A percentile compares a stretch with the other conserved stretches of the same genome.
phyloP scores from a whole-genome alignment of 768 basidiomycete genomes.

The Mycena alexandri region DNA sequence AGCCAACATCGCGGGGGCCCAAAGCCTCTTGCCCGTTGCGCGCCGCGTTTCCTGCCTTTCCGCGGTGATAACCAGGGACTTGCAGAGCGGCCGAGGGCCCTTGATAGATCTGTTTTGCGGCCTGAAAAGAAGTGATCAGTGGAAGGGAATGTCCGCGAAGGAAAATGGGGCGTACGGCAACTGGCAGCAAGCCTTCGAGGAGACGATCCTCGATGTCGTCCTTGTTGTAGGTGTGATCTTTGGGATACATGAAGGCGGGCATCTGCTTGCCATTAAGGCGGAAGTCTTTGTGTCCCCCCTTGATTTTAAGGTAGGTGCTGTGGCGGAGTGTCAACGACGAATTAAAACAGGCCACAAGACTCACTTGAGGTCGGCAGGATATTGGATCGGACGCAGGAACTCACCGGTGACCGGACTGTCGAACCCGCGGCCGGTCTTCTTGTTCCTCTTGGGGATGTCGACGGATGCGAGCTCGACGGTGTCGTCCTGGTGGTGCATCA shows the following conservation, averaged over 20 bases:
- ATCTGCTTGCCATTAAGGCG: not conserved
- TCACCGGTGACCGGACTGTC: not conserved
- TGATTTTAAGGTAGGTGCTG: not conserved
- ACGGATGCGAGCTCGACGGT: not conserved
- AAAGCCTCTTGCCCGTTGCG: not conserved
- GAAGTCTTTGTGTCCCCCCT: not conserved
- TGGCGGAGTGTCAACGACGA: not conserved
- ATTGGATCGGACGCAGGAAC: not conserved
- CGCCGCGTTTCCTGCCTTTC: not conserved
- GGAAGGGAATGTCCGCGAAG: too few species aligned
- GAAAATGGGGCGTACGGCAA: not conserved
- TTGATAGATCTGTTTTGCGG: conserved; percentile 2
- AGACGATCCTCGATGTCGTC: not conserved
- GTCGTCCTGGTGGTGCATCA: not conserved
- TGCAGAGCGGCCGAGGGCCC: not conserved
- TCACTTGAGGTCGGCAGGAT: not conserved
- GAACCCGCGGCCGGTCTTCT: not conserved
- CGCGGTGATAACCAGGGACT: not conserved
- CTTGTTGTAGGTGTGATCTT: not conserved
- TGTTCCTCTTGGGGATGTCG: not conserved
- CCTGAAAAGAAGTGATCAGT: not conserved
- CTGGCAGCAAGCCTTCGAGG: not conserved
- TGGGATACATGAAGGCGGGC: not conserved
- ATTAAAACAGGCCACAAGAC: not conserved
- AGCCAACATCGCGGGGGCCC: not conserved